Conservation (phyloP, 1,284 basidiomycete genomes). For the Polyporus tsugae region DNA sequence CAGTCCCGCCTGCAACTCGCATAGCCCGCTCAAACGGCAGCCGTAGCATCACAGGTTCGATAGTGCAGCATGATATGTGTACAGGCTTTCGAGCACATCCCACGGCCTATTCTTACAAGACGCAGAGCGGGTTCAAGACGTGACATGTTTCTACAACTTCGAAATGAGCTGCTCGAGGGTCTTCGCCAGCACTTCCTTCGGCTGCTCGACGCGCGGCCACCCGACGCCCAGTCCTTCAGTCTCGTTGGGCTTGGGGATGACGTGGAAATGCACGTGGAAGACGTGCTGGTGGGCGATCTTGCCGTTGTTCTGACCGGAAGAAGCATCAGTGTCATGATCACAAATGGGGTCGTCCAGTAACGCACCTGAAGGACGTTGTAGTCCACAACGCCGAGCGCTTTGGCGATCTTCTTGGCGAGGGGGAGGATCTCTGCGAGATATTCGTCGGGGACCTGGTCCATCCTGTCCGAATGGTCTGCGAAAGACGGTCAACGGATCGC, state of each 20-base stretch:
- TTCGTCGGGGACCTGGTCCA: constrained; percentile 84
- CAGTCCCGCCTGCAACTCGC: background rate
- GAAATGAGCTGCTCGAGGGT: constrained; percentile 61
- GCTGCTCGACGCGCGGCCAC: constrained; percentile 64
- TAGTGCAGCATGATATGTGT: background rate
- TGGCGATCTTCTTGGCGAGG: constrained; percentile 87
- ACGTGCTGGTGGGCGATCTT: constrained; percentile 85
- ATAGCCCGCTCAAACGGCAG: no score
- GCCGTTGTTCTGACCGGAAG: constrained; percentile 77
- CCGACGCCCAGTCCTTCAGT: constrained; percentile 78
- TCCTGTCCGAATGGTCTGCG: constrained; percentile 78
- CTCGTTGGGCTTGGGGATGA: constrained; percentile 86
- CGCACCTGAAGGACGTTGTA: constrained; percentile 86
- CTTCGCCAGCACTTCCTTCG: constrained; percentile 65
- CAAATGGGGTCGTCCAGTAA: no score
- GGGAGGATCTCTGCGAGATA: constrained; percentile 79
- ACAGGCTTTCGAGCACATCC: background rate
- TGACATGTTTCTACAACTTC: constrained; percentile 49
- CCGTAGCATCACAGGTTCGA: background rate
- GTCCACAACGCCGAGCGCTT: constrained; percentile 77
- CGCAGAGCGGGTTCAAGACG: background rate
- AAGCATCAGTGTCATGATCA: background rate
- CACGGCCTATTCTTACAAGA: background rate
- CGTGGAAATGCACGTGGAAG: constrained; percentile 88
- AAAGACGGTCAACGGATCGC: background rate